Evolutionary conservation across 2,329 filamentous ascomycete genomes (phyloP).

Genomic region (Periglandula ipomoeae): DNA sequence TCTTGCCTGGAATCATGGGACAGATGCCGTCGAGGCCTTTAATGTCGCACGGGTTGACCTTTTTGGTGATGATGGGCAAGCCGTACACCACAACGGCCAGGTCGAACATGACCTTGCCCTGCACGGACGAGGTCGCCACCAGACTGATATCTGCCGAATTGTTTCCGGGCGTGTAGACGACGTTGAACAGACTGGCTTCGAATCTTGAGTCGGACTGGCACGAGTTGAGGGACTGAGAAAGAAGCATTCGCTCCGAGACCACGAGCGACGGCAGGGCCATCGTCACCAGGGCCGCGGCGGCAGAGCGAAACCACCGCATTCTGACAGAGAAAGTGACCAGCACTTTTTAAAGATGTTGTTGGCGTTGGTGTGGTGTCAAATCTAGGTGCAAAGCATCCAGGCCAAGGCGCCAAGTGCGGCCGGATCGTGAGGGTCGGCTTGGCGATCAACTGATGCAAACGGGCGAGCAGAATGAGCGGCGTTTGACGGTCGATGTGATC

Average conservation of each 20-base stretch:
- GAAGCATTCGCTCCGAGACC: conserved; percentile 6
- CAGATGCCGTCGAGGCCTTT: conserved; percentile 63
- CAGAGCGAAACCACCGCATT: conserved; percentile 7
- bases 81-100: conserved; percentile 40
- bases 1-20: conserved; percentile 78
- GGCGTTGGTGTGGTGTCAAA: no score
- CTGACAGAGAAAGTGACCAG: no score
- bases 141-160: conserved; percentile 60
- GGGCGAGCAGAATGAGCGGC: neutral
- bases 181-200: conserved; percentile 74
- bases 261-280: conserved; percentile 6
- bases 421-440: neutral
- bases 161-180: conserved; percentile 64
- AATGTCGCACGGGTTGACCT: conserved; percentile 62
- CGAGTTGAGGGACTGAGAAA: conserved; percentile 61
- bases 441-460: neutral
- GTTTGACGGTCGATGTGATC: no score
- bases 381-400: neutral
- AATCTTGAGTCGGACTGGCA: conserved; percentile 75
- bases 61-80: conserved; percentile 53
- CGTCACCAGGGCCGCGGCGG: conserved; percentile 2
- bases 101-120: conserved; percentile 55
- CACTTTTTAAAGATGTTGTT: no score
- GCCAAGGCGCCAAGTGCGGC: neutral
- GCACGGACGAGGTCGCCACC: conserved; percentile 65